phyloP scores from a whole-genome alignment of 2,329 filamentous ascomycete genomes.

The Daldinia sp. region DNA sequence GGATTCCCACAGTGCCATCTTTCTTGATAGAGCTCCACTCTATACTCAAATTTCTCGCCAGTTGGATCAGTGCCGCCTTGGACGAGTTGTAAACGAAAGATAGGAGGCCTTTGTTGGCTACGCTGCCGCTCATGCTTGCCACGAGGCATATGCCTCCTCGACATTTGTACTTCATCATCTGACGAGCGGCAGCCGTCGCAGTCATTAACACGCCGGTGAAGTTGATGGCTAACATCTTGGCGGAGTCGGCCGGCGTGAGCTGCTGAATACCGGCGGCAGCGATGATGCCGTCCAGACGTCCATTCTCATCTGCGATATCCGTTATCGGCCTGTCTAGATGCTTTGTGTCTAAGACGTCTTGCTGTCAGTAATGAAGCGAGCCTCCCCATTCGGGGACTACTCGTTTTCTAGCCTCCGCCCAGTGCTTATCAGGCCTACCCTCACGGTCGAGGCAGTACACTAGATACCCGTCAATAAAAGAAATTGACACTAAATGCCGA shows the following conservation, averaged over 20 bases:
- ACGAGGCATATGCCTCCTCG: conserved; percentile 65
- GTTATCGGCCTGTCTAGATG: conserved; percentile 65
- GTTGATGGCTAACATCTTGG: conserved; percentile 74
- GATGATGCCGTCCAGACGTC: conserved; percentile 71
- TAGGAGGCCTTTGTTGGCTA: conserved; percentile 66
- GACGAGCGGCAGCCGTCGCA: conserved; percentile 73
- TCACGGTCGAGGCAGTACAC: conserved; percentile 66
- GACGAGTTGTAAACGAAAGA: conserved; percentile 72
- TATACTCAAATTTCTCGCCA: conserved; percentile 68
- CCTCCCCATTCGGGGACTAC: conserved; percentile 68
- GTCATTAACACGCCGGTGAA: conserved; percentile 74
- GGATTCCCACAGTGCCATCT: conserved; percentile 62
- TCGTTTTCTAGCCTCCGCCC: conserved; percentile 65
- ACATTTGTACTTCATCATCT: conserved; percentile 62
- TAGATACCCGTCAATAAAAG: conserved; percentile 38
- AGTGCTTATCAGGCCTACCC: conserved; percentile 62
- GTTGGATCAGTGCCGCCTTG: conserved; percentile 71
- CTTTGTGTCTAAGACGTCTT: conserved; percentile 71
- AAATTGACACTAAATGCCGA: not conserved
- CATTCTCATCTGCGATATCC: conserved; percentile 67
- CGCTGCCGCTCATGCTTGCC: conserved; percentile 62
- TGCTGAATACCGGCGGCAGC: conserved; percentile 75
- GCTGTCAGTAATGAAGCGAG: conserved; percentile 70
- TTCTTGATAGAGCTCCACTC: conserved; percentile 64
- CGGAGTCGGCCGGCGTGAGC: conserved; percentile 64